Evolutionary conservation across 345 rosid genomes (phyloP).

Genomic region (Lumnitzera littorea): DNA sequence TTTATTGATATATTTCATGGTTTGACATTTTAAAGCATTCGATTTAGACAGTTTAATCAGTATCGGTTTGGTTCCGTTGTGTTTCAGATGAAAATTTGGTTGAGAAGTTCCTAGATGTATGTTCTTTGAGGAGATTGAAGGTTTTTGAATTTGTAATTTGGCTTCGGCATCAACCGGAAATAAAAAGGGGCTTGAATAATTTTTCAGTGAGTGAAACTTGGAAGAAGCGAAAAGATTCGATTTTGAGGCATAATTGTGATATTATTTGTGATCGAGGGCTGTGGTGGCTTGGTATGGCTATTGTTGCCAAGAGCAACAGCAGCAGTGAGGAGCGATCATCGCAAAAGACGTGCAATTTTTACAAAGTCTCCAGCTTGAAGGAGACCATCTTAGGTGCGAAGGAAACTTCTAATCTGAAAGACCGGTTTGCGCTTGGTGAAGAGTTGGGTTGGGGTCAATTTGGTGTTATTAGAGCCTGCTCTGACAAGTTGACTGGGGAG

Average conservation of each 20-base stretch:
- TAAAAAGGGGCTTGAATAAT: background rate
- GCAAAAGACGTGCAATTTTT: slow-evolving; percentile 33
- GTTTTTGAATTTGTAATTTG: slow-evolving; percentile 6
- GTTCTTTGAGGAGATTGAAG: slow-evolving; percentile 13
- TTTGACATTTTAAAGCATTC: no score
- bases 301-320: slow-evolving; percentile 35
- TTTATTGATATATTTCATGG: no score
- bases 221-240: background rate
- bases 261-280: slow-evolving; percentile 9
- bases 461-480: slow-evolving; percentile 56
- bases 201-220: background rate
- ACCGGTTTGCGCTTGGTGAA: slow-evolving; percentile 39
- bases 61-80: background rate
- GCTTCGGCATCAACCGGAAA: background rate
- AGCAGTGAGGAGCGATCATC: slow-evolving; percentile 13
- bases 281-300: slow-evolving; percentile 43
- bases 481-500: slow-evolving; percentile 54
- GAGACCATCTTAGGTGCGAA: slow-evolving; percentile 42
- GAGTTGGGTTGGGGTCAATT: slow-evolving; percentile 73
- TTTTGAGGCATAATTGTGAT: background rate
- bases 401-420: slow-evolving; percentile 40
- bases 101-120: slow-evolving; percentile 11
- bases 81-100: background rate
- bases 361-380: slow-evolving; percentile 27
- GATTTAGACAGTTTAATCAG: no score